Conservation (phyloP, 2,329 filamentous ascomycete genomes). For the Graphilbum sp. region DNA sequence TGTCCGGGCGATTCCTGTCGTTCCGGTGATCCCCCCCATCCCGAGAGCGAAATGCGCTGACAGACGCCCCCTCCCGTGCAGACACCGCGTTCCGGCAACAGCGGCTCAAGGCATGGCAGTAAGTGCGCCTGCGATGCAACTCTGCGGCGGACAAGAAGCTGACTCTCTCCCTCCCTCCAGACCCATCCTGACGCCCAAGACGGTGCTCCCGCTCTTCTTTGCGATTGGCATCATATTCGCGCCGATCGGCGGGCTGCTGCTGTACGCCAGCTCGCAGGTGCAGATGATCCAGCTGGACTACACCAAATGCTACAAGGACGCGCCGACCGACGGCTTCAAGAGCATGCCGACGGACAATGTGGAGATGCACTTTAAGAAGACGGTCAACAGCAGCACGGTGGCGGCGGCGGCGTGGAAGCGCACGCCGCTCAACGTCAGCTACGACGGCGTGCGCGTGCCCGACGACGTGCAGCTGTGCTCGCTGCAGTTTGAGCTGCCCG, state of each 20-base stretch:
- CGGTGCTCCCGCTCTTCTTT: conserved; percentile 82
- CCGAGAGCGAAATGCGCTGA: background rate
- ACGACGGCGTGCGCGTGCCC: conserved; percentile 19
- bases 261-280: conserved; percentile 74
- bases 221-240: conserved; percentile 82
- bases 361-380: conserved; percentile 53
- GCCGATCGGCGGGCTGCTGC: conserved; percentile 71
- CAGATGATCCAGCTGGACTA: conserved; percentile 89
- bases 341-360: conserved; percentile 45
- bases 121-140: conserved; percentile 32
- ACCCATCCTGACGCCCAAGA: conserved; percentile 90
- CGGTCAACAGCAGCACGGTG: conserved; percentile 21
- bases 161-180: conserved; percentile 23
- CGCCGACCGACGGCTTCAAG: conserved; percentile 23
- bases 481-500: conserved; percentile 63
- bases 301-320: conserved; percentile 51
- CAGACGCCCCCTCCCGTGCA: too few species aligned
- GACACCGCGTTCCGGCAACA: conserved; percentile 96
- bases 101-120: conserved; percentile 97
- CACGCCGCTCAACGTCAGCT: conserved; percentile 22
- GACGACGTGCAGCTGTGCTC: conserved; percentile 40
- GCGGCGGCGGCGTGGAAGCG: conserved; percentile 22
- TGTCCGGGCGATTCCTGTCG: background rate
- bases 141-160: too few species aligned
- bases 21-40: too few species aligned